Evolutionary conservation across 176 grass and related monocot species (phyloP).

Genomic region (Aegilops longissima): DNA sequence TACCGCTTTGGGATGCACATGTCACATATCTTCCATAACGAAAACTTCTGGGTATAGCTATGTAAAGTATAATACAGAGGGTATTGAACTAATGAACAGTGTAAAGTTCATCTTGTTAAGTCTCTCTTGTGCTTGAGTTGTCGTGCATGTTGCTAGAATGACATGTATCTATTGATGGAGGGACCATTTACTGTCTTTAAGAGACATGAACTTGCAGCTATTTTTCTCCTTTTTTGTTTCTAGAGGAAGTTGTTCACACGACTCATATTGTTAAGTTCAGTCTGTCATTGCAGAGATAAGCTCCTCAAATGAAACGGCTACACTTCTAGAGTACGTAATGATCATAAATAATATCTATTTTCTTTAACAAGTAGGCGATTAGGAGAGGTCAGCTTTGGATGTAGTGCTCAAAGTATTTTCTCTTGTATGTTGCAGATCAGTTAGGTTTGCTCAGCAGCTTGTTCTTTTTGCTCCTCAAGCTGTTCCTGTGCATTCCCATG

Average conservation of each 20-base stretch:
- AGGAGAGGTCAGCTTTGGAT: conserved; percentile 21
- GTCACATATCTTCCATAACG: not conserved
- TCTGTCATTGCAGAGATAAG: conserved; percentile 99
- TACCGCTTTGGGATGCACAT: not conserved
- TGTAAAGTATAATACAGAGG: not conserved
- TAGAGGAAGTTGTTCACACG: conserved; percentile 9
- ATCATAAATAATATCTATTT: conserved; percentile 23
- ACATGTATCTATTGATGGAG: not conserved
- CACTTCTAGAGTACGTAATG: conserved; percentile 82
- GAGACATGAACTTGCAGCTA: conserved; percentile 2
- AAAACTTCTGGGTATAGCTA: conserved; percentile 1
- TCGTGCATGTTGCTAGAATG: not conserved
- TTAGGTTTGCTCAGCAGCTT: conserved; percentile 97
- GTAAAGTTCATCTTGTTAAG: not conserved
- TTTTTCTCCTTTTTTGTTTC: conserved; percentile 23
- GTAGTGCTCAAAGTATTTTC: conserved; percentile 12
- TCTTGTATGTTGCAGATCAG: conserved; percentile 64
- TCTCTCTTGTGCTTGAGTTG: not conserved
- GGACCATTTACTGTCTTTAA: not conserved
- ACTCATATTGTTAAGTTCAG: conserved; percentile 50
- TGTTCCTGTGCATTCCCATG: conserved; percentile 88
- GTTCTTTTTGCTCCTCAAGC: conserved; percentile 99
- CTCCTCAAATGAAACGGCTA: conserved; percentile 83
- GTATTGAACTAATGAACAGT: not conserved
- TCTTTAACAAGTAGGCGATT: conserved; percentile 34